A percentile compares a stretch with the other conserved stretches of the same genome.
Evolutionary conservation across 2,329 filamentous ascomycete species (phyloP).

Genomic region (Colletotrichum caudatum): DNA sequence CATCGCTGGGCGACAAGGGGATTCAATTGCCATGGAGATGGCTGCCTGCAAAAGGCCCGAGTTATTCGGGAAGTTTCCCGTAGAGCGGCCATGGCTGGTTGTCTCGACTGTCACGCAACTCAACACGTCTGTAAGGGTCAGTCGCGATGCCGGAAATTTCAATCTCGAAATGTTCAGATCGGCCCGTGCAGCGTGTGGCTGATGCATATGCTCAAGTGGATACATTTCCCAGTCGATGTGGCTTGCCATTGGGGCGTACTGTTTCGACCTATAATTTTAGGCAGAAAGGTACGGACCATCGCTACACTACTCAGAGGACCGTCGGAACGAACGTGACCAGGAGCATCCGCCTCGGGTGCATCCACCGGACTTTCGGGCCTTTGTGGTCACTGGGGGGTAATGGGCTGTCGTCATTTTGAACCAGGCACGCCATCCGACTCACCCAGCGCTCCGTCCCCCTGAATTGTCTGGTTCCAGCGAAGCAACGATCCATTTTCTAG

Average conservation of each 20-base stretch:
- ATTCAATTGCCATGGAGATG: conserved; percentile 45
- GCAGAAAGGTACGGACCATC: conserved; percentile 3
- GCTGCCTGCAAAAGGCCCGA: conserved; percentile 48
- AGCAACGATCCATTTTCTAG: conserved; percentile 29
- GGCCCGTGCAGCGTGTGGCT: conserved; percentile 41
- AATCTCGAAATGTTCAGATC: conserved; percentile 40
- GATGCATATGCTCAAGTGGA: background rate
- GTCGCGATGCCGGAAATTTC: conserved; percentile 42
- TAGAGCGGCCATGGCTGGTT: conserved; percentile 55
- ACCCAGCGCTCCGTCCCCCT: background rate
- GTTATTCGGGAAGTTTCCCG: conserved; percentile 56
- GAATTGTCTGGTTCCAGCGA: conserved; percentile 22
- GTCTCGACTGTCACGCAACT: conserved; percentile 28
- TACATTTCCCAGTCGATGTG: background rate
- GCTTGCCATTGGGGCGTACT: background rate
- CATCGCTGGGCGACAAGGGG: conserved; percentile 52
- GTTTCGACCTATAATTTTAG: background rate
- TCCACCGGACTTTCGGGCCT: conserved; percentile 37
- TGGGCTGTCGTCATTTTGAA: conserved; percentile 36
- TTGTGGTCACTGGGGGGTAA: background rate
- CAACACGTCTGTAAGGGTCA: conserved; percentile 28
- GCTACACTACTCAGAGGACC: conserved; percentile 13
- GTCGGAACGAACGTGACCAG: conserved; percentile 28
- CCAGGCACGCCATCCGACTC: conserved; percentile 11
- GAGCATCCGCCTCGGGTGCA: conserved; percentile 17